Percentiles rank a stretch among this genome's conserved stretches.
Evolutionary conservation across 441 rosid species (phyloP).

Genomic region (Populus hybrid): DNA sequence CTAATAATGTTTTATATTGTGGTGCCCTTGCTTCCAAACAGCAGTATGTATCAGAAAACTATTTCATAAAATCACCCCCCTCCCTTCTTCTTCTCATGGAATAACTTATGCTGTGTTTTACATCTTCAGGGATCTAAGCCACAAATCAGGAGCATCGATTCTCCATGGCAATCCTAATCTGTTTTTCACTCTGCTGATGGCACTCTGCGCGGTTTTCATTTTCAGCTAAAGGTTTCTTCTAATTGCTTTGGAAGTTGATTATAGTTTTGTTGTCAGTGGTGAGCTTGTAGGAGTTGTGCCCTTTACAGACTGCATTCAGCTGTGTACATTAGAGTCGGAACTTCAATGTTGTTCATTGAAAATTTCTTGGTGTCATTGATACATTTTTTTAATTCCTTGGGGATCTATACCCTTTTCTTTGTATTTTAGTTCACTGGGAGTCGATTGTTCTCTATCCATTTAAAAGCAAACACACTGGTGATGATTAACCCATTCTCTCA

Average conservation of each 20-base stretch:
- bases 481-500: slow-evolving; percentile 7
- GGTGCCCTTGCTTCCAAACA: slow-evolving; percentile 65
- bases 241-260: background rate
- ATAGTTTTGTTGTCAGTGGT: background rate
- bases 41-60: slow-evolving; percentile 42
- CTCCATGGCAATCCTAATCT: slow-evolving; percentile 27
- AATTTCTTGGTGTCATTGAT: too few relatives aligned
- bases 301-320: background rate
- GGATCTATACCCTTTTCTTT: background rate
- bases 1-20: slow-evolving; percentile 64
- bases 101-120: slow-evolving; percentile 1
- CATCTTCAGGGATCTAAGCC: slow-evolving; percentile 38
- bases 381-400: background rate
- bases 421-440: slow-evolving; percentile 8
- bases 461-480: background rate
- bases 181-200: slow-evolving; percentile 31
- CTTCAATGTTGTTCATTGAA: too few relatives aligned
- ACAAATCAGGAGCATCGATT: slow-evolving; percentile 41
- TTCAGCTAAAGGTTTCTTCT: slow-evolving; percentile 16
- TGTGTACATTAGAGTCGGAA: background rate
- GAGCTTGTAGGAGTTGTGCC: background rate
- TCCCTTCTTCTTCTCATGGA: background rate
- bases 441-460: slow-evolving; percentile 10
- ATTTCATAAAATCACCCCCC: background rate
- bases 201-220: slow-evolving; percentile 24